Evolutionary conservation across 2,329 filamentous ascomycete genomes (phyloP).

Genomic region (Chlorencoelia australis): DNA sequence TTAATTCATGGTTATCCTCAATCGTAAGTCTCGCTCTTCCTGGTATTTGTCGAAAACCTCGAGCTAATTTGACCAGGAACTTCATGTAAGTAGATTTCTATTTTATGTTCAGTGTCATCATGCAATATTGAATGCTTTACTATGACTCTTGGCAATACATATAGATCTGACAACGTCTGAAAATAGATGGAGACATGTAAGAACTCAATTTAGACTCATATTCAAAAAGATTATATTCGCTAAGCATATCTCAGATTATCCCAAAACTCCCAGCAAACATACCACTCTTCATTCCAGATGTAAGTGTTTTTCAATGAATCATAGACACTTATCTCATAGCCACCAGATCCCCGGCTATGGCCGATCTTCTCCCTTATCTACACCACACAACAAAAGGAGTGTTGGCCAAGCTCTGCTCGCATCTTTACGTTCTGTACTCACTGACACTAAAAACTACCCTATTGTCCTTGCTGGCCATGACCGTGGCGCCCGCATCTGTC

Average conservation of each 20-base stretch:
- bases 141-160: not conserved
- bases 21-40: slow-evolving; percentile 20
- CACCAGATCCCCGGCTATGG: slow-evolving; percentile 37
- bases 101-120: not conserved
- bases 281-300: slow-evolving; percentile 36
- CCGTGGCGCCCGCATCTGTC: slow-evolving; percentile 38
- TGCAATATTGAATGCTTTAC: not conserved
- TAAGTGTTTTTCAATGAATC: slow-evolving; percentile 4
- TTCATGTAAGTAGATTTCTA: slow-evolving; percentile 19
- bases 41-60: slow-evolving; percentile 4
- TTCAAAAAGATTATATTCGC: not conserved
- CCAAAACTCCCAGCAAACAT: slow-evolving; percentile 29
- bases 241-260: slow-evolving; percentile 29
- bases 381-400: slow-evolving; percentile 34
- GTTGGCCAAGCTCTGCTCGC: slow-evolving; percentile 34
- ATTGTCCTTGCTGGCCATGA: slow-evolving; percentile 40
- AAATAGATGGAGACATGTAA: slow-evolving; percentile 16
- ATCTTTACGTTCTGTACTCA: slow-evolving; percentile 28
- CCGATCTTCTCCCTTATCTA: slow-evolving; percentile 28
- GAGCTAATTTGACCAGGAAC: slow-evolving; percentile 8
- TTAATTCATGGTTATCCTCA: slow-evolving; percentile 38
- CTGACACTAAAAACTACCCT: slow-evolving; percentile 8
- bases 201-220: not conserved
- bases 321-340: not conserved
- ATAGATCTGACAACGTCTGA: not conserved